phyloP scores from a whole-genome alignment of 352 stramenopile species.

The Globisporangium yorkense region DNA sequence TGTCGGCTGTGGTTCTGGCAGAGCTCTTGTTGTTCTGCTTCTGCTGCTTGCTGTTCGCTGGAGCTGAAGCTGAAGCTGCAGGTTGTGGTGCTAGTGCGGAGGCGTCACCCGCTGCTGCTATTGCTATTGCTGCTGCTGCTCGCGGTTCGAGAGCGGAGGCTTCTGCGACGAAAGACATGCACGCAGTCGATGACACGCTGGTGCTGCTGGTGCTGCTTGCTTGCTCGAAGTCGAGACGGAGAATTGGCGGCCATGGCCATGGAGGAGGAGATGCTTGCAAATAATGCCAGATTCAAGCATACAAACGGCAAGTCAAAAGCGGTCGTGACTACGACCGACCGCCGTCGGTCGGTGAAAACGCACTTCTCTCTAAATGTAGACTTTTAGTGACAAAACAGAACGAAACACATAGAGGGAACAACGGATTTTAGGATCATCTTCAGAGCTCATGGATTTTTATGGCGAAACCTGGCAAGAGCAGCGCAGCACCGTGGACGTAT shows the following conservation, averaged over 20 bases:
- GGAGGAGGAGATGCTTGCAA: background rate
- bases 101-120: conserved; percentile 1
- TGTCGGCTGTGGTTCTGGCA: background rate
- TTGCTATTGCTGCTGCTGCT: conserved; percentile 5
- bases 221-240: background rate
- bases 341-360: conserved; percentile 2
- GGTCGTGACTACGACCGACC: background rate
- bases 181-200: background rate
- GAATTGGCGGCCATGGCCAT: conserved; percentile 3
- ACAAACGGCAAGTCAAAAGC: background rate
- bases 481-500: too few relatives aligned
- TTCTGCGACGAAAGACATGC: conserved; percentile 13
- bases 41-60: background rate
- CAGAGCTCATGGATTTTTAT: background rate
- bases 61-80: background rate
- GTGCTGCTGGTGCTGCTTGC: conserved; percentile 2
- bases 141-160: background rate
- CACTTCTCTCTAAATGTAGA: background rate
- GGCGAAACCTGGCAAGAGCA: too few relatives aligned
- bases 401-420: background rate
- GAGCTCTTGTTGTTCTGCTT: background rate
- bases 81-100: background rate
- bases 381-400: conserved; percentile 5
- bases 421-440: too few relatives aligned
- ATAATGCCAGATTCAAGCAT: background rate